These are phyloP conservation scores for Penicillium riverlandense DNA, from an alignment of 495 filamentous ascomycete species.

Conservation along the genomic window DNA sequence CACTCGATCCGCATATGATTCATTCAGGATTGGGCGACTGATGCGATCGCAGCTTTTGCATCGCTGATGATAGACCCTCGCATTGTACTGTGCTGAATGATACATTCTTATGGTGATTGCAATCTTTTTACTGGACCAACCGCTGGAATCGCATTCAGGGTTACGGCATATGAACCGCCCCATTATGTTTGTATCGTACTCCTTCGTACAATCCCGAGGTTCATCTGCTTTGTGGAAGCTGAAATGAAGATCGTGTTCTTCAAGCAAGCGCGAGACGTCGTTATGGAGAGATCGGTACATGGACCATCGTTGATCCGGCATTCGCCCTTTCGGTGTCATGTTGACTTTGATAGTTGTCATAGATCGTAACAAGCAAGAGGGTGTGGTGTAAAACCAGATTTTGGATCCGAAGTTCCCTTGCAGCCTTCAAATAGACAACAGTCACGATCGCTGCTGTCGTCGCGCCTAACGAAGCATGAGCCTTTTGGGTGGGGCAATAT, in stretches of 20 bases:
- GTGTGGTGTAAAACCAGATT: too few relatives aligned
- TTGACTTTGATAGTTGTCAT: too few relatives aligned
- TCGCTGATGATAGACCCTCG: slow-evolving; percentile 42
- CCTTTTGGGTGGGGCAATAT: too few relatives aligned
- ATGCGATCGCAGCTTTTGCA: slow-evolving; percentile 29
- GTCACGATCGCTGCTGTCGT: too few relatives aligned
- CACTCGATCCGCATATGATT: slow-evolving; percentile 42
- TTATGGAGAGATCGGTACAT: slow-evolving; percentile 31
- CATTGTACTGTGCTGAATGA: slow-evolving; percentile 33
- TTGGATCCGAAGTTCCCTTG: too few relatives aligned
- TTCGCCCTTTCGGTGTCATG: too few relatives aligned
- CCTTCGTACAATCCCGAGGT: not conserved
- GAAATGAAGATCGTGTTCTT: slow-evolving; percentile 13
- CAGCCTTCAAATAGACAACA: too few relatives aligned
- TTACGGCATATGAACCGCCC: slow-evolving; percentile 23
- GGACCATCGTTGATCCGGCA: slow-evolving; percentile 19
- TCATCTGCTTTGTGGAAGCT: slow-evolving; percentile 7
- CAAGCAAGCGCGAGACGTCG: slow-evolving; percentile 26
- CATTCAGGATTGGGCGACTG: slow-evolving; percentile 27
- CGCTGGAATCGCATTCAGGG: slow-evolving; percentile 3
- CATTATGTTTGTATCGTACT: slow-evolving; percentile 19
- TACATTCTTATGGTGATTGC: slow-evolving; percentile 43
- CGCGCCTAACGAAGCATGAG: too few relatives aligned
- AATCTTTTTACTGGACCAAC: slow-evolving; percentile 33
- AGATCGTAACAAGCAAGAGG: too few relatives aligned